Evolutionary conservation across 2,329 filamentous ascomycete genomes (phyloP), one percentile per base, ranked within the genome.

Genomic region (Diaporthe caulivora): DNA sequence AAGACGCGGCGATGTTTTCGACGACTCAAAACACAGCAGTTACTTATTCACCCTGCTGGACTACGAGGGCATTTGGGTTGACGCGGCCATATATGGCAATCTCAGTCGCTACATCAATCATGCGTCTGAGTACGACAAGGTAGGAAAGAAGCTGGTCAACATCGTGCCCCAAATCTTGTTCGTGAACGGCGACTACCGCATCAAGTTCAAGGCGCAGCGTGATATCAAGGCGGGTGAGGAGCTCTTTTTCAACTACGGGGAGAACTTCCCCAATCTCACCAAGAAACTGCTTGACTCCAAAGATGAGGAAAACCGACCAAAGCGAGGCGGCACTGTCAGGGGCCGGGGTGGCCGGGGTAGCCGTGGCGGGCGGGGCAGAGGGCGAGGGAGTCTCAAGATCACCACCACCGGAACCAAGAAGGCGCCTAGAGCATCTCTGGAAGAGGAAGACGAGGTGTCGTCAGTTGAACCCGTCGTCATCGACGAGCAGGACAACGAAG

Each of bases 21-120:
- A 93, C 71, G 89, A 91, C 76, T 87, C 89, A 72, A 88, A 89
- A 29, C 89, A 89, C 77, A 88, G 90, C 6, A 92, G 91, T n/a
- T 94, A 91, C 72, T 85, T 91, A 42, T 91, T 91, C 72, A 91
- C 89, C 0, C 82, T 91, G 2, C 82, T 91, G 21, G 89, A 91
- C 73, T 84, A 88, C 26, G 89, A 91, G 76, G 89, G 89, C 54
- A 90, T 90, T 49, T 91, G 89, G 89, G 88, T 97, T 24, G 94
- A 97, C 79, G 92, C 92, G 9, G 93, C 92, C 26, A 91, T 91
- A 54, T 93, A 93, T 76, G 94, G 94, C 65, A 97, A 96, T 80
- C 91, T 95, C 76, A 92, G 93, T 60, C 91, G 94, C 5, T 97
- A 95, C 82, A 94, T 97, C 81, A 97, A 97, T 81, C 93, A 96